phyloP scores from a whole-genome alignment of 345 rosid genomes.

The Populus euphratica region DNA sequence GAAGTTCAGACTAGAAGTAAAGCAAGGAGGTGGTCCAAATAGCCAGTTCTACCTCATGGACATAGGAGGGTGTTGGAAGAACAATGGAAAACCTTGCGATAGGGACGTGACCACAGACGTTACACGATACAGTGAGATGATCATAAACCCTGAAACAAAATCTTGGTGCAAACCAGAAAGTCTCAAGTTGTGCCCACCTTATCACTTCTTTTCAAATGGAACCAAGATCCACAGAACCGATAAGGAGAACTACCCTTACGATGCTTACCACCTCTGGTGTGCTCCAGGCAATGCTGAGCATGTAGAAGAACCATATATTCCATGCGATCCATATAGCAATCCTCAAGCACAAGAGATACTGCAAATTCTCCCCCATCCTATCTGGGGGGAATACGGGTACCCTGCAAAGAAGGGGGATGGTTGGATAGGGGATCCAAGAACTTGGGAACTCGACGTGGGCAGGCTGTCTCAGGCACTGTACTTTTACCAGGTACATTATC shows the following conservation, averaged over 20 bases:
- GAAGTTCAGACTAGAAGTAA: neutral
- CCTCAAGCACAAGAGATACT: conserved; percentile 73
- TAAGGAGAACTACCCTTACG: conserved; percentile 18
- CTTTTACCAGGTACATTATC: neutral
- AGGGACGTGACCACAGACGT: neutral
- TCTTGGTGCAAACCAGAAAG: neutral
- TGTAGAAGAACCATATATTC: conserved; percentile 39
- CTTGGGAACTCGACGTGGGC: conserved; percentile 74
- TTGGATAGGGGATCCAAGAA: conserved; percentile 59
- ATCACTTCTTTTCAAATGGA: neutral
- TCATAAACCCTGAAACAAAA: neutral
- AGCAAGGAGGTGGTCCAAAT: neutral
- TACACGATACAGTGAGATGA: neutral
- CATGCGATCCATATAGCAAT: conserved; percentile 69
- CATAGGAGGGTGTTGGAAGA: neutral
- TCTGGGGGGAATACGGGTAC: conserved; percentile 67
- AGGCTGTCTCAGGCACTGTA: conserved; percentile 1
- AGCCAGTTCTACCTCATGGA: neutral
- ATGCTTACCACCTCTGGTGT: conserved; percentile 67
- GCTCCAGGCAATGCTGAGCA: conserved; percentile 60
- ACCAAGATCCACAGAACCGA: neutral
- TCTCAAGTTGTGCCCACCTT: neutral
- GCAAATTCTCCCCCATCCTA: conserved; percentile 69
- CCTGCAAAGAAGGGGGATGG: conserved; percentile 63
- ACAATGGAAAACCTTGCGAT: neutral